Percentiles rank a stretch among this genome's conserved stretches.
Evolutionary conservation across 306 rosid species (phyloP).

Genomic region (Fragaria vesca): DNA sequence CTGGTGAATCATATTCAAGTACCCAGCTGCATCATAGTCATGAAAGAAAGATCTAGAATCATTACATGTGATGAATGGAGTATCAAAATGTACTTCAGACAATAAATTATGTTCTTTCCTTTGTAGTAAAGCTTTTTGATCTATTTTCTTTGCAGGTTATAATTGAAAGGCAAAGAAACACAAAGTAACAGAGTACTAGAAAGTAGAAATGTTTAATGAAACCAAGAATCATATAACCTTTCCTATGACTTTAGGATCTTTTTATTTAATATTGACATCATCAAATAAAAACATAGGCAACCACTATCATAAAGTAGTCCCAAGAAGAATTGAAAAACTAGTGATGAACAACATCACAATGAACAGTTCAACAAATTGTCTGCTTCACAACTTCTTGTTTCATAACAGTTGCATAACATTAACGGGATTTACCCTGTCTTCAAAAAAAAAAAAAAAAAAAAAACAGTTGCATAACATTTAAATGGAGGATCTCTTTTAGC

Average conservation of each 20-base stretch:
- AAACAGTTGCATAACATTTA: neutral
- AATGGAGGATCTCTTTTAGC: neutral
- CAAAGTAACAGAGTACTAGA: neutral
- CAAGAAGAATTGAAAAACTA: neutral
- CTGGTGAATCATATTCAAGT: constrained; percentile 70
- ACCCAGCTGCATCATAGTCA: constrained; percentile 69
- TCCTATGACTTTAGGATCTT: neutral
- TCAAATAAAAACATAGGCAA: neutral
- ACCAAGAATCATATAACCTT: neutral
- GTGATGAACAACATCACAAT: neutral
- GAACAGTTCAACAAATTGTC: neutral
- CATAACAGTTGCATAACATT: neutral
- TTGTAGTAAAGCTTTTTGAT: no score
- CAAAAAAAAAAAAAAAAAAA: no score
- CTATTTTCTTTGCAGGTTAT: neutral
- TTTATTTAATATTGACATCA: neutral
- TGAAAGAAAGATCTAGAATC: neutral
- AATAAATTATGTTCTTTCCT: no score
- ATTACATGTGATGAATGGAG: neutral
- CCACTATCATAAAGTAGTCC: neutral
- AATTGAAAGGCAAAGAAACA: neutral
- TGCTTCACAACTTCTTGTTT: neutral
- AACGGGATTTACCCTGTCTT: no score
- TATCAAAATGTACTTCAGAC: neutral
- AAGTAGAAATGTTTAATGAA: neutral